Conservation (phyloP, 805 yeast genomes). For the Blastobotrys americana region DNA sequence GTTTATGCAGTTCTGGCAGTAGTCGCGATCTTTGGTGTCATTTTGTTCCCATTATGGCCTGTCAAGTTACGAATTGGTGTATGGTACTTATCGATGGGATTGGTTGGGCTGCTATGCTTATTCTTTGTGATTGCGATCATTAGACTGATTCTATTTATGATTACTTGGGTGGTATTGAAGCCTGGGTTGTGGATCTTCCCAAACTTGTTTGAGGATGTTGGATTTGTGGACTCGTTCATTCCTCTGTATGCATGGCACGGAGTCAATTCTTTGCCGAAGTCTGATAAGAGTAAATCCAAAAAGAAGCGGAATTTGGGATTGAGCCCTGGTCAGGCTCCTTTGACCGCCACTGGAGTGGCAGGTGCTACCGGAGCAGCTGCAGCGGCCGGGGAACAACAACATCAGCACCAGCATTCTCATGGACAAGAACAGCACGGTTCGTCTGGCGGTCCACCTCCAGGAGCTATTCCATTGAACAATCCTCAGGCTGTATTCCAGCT, state of each 20-base stretch:
- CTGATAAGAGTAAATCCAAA: conserved; percentile 17
- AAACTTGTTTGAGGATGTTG: conserved; percentile 90
- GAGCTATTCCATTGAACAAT: conserved; percentile 7
- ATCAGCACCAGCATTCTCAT: conserved; percentile 1
- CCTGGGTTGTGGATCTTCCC: conserved; percentile 96
- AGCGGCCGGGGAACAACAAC: not conserved
- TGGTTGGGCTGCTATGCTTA: conserved; percentile 62
- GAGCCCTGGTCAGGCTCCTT: conserved; percentile 1
- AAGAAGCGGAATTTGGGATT: conserved; percentile 12
- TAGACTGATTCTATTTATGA: conserved; percentile 59
- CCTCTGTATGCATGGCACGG: conserved; percentile 86
- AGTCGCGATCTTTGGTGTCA: conserved; percentile 52
- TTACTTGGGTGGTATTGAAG: conserved; percentile 50
- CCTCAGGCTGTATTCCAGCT: conserved; percentile 7
- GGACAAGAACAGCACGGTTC: conserved; percentile 2
- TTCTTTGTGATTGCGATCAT: conserved; percentile 75
- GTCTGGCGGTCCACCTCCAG: conserved; percentile 1
- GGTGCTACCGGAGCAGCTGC: conserved; percentile 3
- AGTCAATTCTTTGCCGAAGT: conserved; percentile 11
- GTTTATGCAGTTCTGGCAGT: conserved; percentile 60
- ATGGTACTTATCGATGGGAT: conserved; percentile 78
- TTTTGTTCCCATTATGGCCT: conserved; percentile 95
- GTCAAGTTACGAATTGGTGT: conserved; percentile 78
- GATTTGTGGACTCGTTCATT: conserved; percentile 82
- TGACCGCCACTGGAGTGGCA: conserved; percentile 6